These are phyloP conservation scores for Lanmaoa pseudosensibilis DNA, from an alignment of 768 basidiomycete species.

Conservation along the genomic window DNA sequence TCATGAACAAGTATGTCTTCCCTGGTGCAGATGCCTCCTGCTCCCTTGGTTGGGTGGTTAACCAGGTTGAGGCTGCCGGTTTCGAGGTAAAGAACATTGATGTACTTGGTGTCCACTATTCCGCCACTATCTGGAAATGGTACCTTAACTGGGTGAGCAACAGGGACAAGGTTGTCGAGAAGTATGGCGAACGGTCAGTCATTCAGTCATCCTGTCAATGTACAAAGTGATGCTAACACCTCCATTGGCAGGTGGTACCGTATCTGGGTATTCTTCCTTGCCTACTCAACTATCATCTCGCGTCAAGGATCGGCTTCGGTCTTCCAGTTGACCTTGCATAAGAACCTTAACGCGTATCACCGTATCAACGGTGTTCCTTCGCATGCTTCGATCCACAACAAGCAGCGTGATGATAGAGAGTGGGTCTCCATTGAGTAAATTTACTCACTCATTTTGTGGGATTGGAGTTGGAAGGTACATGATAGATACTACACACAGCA, in stretches of 20 bases:
- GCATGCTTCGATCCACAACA: constrained; percentile 79
- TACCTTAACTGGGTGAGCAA: constrained; percentile 97
- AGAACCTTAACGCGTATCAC: constrained; percentile 96
- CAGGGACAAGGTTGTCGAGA: constrained; percentile 82
- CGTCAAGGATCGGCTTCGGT: constrained; percentile 89
- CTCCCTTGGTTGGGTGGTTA: constrained; percentile 93
- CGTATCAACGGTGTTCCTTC: constrained; percentile 82
- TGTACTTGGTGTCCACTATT: constrained; percentile 96
- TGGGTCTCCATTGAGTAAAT: constrained; percentile 28
- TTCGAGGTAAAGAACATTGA: constrained; percentile 98
- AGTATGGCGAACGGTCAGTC: constrained; percentile 76
- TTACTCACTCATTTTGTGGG: not conserved
- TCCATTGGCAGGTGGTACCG: constrained; percentile 68
- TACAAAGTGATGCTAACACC: not conserved
- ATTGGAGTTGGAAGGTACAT: not conserved
- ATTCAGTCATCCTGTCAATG: not conserved
- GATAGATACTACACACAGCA: constrained; percentile 4
- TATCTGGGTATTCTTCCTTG: constrained; percentile 97
- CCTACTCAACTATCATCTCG: constrained; percentile 82
- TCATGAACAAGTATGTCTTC: constrained; percentile 99
- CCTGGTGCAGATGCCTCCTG: constrained; percentile 97
- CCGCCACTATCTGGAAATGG: constrained; percentile 87
- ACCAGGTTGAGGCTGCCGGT: constrained; percentile 82
- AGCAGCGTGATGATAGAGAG: constrained; percentile 31
- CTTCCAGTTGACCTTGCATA: constrained; percentile 97